phyloP scores from a whole-genome alignment of 768 basidiomycete genomes.

The Psilocybe sp. region DNA sequence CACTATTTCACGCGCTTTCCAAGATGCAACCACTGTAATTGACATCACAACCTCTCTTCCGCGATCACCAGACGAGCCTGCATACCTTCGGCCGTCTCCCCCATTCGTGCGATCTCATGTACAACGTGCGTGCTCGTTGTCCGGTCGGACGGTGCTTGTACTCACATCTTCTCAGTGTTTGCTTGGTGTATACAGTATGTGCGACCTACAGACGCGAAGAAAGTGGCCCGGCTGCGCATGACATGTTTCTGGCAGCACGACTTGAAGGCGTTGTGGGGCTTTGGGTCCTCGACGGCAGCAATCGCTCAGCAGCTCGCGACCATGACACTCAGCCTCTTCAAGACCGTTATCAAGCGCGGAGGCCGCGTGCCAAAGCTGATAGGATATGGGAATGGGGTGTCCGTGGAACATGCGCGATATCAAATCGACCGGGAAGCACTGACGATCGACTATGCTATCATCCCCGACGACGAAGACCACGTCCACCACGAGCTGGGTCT shows the following conservation, averaged over 20 bases:
- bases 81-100: conserved; percentile 87
- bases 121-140: conserved; percentile 40
- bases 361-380: conserved; percentile 69
- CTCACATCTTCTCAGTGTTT: conserved; percentile 50
- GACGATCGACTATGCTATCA: conserved; percentile 78
- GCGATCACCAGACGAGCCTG: conserved; percentile 85
- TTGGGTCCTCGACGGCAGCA: conserved; percentile 56
- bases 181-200: conserved; percentile 91
- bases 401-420: conserved; percentile 75
- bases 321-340: conserved; percentile 78
- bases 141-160: conserved; percentile 6
- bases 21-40: conserved; percentile 79
- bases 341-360: conserved; percentile 76
- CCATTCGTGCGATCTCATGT: conserved; percentile 91
- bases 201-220: conserved; percentile 35
- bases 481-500: conserved; percentile 22
- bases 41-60: conserved; percentile 94
- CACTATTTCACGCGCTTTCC: conserved; percentile 84
- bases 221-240: conserved; percentile 56
- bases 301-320: conserved; percentile 81
- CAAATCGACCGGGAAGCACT: conserved; percentile 83
- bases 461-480: conserved; percentile 67
- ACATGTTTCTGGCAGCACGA: conserved; percentile 97
- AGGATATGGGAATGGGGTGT: conserved; percentile 80
- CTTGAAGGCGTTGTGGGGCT: conserved; percentile 81